Percentiles rank a stretch among this genome's conserved stretches.
Conservation (phyloP, 2,329 filamentous ascomycete genomes). For the Microcera coccophila region DNA sequence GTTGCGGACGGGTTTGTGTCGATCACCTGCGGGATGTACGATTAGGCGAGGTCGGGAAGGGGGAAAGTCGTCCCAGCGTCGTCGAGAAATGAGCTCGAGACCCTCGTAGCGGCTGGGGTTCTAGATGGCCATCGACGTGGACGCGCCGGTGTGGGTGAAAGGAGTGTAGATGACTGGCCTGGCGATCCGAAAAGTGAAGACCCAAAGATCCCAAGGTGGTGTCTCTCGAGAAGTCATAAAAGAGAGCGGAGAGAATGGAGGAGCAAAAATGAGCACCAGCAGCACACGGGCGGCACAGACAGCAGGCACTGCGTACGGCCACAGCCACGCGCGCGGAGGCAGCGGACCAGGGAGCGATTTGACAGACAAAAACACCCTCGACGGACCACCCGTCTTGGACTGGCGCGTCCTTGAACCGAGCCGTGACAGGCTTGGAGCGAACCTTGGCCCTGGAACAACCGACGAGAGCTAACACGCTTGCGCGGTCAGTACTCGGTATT, state of each 20-base stretch:
- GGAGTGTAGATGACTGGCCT: background rate
- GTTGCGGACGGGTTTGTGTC: background rate
- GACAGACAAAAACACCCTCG: slow-evolving; percentile 33
- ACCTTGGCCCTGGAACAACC: background rate
- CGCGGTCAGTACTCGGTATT: too few relatives aligned
- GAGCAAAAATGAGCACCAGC: background rate
- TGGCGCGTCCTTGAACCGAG: slow-evolving; percentile 63
- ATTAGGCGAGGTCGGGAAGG: background rate
- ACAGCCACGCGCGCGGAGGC: background rate
- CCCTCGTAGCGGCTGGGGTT: background rate
- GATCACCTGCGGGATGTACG: too few relatives aligned
- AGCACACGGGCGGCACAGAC: too few relatives aligned
- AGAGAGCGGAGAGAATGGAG: background rate
- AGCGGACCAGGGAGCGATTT: background rate
- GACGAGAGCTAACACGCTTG: too few relatives aligned
- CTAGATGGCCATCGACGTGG: background rate
- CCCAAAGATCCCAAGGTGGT: too few relatives aligned
- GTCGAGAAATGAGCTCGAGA: background rate
- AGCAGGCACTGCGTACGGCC: background rate
- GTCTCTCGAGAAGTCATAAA: too few relatives aligned
- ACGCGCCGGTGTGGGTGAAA: background rate
- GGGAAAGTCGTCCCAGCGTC: background rate
- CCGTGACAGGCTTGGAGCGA: background rate
- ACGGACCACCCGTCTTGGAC: slow-evolving; percentile 59
- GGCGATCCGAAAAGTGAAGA: background rate